A percentile compares a stretch with the other conserved stretches of the same genome.
Conservation (phyloP, 2,329 filamentous ascomycete genomes). For the Xylaria sp. region DNA sequence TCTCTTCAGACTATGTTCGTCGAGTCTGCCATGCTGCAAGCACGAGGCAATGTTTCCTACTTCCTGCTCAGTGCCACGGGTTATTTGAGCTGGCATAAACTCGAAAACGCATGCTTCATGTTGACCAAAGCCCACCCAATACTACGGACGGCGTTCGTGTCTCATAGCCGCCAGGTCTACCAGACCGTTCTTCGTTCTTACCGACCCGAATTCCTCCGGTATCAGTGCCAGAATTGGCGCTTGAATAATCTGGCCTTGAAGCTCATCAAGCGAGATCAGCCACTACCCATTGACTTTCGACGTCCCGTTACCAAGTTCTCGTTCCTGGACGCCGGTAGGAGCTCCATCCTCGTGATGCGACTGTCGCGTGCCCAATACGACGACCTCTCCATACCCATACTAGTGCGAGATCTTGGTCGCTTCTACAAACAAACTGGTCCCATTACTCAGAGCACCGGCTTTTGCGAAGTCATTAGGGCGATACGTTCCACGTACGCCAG, state of each 20-base stretch:
- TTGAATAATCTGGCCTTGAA: conserved; percentile 55
- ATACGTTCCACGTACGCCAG: conserved; percentile 52
- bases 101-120: conserved; percentile 60
- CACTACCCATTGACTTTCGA: conserved; percentile 54
- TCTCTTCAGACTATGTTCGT: conserved; percentile 60
- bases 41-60: conserved; percentile 59
- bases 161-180: conserved; percentile 59
- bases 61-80: conserved; percentile 62
- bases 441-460: conserved; percentile 54
- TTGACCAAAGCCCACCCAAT: conserved; percentile 61
- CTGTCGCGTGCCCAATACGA: conserved; percentile 63
- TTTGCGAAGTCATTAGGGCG: conserved; percentile 61
- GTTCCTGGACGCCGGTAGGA: conserved; percentile 61
- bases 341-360: conserved; percentile 60
- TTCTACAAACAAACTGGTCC: conserved; percentile 56
- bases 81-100: conserved; percentile 54
- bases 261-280: conserved; percentile 58
- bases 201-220: conserved; percentile 57
- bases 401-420: conserved; percentile 61
- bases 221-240: conserved; percentile 55
- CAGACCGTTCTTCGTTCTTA: conserved; percentile 60
- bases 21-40: conserved; percentile 59
- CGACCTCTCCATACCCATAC: conserved; percentile 56
- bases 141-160: conserved; percentile 65
- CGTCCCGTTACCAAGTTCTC: conserved; percentile 62